Base-by-base conservation (phyloP, 352 stramenopile species). In the Blastocystis sp. region DNA sequence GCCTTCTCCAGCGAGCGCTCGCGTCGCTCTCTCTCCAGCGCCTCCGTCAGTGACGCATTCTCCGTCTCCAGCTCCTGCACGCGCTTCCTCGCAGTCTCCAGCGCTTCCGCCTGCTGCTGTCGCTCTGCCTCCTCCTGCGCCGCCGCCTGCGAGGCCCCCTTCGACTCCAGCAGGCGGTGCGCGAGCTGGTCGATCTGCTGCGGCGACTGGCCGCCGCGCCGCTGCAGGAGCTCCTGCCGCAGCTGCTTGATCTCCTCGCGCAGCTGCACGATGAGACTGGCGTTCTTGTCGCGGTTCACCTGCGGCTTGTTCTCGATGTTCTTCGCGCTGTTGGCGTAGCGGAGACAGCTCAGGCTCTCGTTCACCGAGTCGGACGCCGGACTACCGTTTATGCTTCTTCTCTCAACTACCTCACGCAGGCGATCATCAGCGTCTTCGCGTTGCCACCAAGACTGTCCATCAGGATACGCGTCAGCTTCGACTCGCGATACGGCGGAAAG, bases 291-390 rank as follows among this genome's bases (percentile, higher is more conserved):
- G 87, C 98, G 94, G 88, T 99, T 99, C 54, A 98, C 95, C 75
- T 97, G 95, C 1, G 96, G 94, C 71, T 95, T 96, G 88, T 98
- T 98, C 87, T 98, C 97, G 87, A 99, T 99, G 87, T 99, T 98
- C 90, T 99, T 99, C 48, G 97, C 96, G 18, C 96, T 93, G 87
- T 97, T 97, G 2, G 95, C 95, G 88, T 98, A 99, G 84, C 97
- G 94, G 21, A 99, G 90, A 61, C 96, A 99, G 54, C 95, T 97
- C 2, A 99, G 88, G 1, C 95, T 98, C 90, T 99, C 97, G 86
- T 93, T 91, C 84, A 94, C 93, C 69, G 94, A 95, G 53, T 93
- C 86, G 38, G 92, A 89, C 0, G 92, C 91, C 0, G 92, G 92
- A 59, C 90, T 94, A 49, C 93, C 86, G 61, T 90, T 86, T 57